phyloP scores from a whole-genome alignment of 179 eudicot species.

The Vitellaria paradoxa region DNA sequence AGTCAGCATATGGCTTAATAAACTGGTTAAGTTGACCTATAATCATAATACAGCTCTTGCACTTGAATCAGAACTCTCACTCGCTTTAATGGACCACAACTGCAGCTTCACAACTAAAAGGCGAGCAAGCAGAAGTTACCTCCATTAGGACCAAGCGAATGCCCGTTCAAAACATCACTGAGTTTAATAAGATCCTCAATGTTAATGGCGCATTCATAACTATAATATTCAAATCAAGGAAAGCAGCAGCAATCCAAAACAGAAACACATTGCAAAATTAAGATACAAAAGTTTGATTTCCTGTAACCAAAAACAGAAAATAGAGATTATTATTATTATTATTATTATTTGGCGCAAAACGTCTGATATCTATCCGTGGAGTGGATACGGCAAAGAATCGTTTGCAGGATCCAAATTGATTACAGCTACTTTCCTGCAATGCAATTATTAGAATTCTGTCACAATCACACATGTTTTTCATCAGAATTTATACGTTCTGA shows the following conservation, averaged over 20 bases:
- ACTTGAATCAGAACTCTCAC: not conserved
- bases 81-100: not conserved
- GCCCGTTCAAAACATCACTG: slow-evolving; percentile 89
- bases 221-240: slow-evolving; percentile 39
- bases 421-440: slow-evolving; percentile 89
- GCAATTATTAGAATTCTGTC: not conserved
- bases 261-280: not conserved
- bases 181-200: slow-evolving; percentile 92
- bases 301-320: not conserved
- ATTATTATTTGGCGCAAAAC: too few species aligned
- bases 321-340: too few species aligned
- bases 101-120: not conserved
- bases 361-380: not conserved
- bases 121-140: slow-evolving; percentile 35
- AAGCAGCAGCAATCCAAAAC: slow-evolving; percentile 3
- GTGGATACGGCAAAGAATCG: slow-evolving; percentile 94
- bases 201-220: slow-evolving; percentile 90
- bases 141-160: slow-evolving; percentile 99
- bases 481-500: not conserved
- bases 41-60: not conserved
- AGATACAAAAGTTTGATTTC: not conserved
- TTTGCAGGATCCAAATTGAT: slow-evolving; percentile 97
- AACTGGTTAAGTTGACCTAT: not conserved
- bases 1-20: too few species aligned
- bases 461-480: not conserved